Conservation (phyloP, 1,284 basidiomycete species). For the Ustilago loliicola region DNA sequence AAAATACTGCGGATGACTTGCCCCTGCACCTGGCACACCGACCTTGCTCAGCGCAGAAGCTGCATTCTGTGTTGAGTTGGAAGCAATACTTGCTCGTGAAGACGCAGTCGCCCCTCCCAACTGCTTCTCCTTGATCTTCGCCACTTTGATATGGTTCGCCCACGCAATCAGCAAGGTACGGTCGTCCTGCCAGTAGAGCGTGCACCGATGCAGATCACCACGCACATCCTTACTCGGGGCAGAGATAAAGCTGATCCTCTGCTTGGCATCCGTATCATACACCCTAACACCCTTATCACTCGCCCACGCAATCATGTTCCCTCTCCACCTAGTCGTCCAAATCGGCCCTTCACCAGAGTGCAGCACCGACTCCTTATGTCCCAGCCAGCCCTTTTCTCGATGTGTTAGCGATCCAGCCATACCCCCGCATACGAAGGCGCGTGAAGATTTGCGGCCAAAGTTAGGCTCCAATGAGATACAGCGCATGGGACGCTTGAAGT, state of each 20-base stretch:
- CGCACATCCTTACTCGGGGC: slow-evolving; percentile 84
- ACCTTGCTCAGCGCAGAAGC: slow-evolving; percentile 35
- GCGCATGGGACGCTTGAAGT: slow-evolving; percentile 92
- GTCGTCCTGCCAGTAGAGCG: slow-evolving; percentile 90
- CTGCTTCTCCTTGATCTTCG: slow-evolving; percentile 68
- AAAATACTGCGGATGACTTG: slow-evolving; percentile 46
- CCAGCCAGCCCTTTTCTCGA: slow-evolving; percentile 96
- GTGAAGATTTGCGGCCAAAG: slow-evolving; percentile 83
- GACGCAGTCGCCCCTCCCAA: slow-evolving; percentile 14
- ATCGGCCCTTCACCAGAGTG: slow-evolving; percentile 94
- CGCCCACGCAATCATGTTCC: slow-evolving; percentile 92
- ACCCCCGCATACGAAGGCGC: slow-evolving; percentile 93
- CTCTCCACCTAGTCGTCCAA: slow-evolving; percentile 90
- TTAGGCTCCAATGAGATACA: slow-evolving; percentile 90
- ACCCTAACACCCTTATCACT: slow-evolving; percentile 96
- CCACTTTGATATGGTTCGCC: slow-evolving; percentile 94
- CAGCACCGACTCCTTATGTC: slow-evolving; percentile 88
- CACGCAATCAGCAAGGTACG: slow-evolving; percentile 88
- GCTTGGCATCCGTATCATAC: slow-evolving; percentile 84
- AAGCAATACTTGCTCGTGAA: slow-evolving; percentile 28
- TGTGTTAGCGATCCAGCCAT: slow-evolving; percentile 87
- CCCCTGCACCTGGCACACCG: slow-evolving; percentile 22
- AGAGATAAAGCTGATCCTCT: slow-evolving; percentile 88
- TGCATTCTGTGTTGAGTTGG: slow-evolving; percentile 30
- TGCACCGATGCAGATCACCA: slow-evolving; percentile 92